Conservation (phyloP, 179 eudicot species). For the Corrigiola litoralis region DNA sequence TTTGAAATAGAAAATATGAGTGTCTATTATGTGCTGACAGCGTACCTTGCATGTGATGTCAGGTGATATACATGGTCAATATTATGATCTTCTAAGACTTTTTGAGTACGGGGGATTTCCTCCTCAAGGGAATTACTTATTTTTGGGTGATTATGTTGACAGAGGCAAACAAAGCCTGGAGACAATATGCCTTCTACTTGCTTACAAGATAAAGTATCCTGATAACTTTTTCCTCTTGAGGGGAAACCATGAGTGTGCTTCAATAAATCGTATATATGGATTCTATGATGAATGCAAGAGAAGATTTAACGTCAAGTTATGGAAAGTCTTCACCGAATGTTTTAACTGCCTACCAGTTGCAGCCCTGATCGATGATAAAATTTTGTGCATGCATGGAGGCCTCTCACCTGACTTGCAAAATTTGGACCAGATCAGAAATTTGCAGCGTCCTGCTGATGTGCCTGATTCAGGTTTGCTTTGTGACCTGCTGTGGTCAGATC, state of each 20-base stretch:
- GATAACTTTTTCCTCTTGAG: constrained; percentile 45
- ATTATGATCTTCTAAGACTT: constrained; percentile 44
- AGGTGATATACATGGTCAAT: constrained; percentile 52
- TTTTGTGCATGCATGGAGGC: constrained; percentile 54
- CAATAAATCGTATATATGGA: constrained; percentile 45
- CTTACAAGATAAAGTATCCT: constrained; percentile 41
- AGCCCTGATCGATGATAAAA: constrained; percentile 44
- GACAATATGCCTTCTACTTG: constrained; percentile 48
- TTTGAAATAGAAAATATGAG: background rate
- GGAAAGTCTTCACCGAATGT: constrained; percentile 47
- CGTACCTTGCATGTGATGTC: constrained; percentile 10
- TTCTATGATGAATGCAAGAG: constrained; percentile 50
- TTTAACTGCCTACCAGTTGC: constrained; percentile 49
- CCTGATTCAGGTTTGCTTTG: constrained; percentile 48
- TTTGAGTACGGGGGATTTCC: constrained; percentile 53
- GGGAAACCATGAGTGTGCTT: constrained; percentile 49
- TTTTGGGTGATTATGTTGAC: constrained; percentile 52
- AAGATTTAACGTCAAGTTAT: constrained; percentile 37
- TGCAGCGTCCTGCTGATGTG: constrained; percentile 44
- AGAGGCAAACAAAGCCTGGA: constrained; percentile 54
- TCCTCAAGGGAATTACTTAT: constrained; percentile 45
- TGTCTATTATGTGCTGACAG: background rate
- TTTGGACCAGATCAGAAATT: constrained; percentile 41
- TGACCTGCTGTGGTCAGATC: constrained; percentile 49
- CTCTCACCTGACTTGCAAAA: constrained; percentile 44